Evolutionary conservation across 2,329 filamentous ascomycete species (phyloP).

Genomic region (Ploettnerulaceae sp.): DNA sequence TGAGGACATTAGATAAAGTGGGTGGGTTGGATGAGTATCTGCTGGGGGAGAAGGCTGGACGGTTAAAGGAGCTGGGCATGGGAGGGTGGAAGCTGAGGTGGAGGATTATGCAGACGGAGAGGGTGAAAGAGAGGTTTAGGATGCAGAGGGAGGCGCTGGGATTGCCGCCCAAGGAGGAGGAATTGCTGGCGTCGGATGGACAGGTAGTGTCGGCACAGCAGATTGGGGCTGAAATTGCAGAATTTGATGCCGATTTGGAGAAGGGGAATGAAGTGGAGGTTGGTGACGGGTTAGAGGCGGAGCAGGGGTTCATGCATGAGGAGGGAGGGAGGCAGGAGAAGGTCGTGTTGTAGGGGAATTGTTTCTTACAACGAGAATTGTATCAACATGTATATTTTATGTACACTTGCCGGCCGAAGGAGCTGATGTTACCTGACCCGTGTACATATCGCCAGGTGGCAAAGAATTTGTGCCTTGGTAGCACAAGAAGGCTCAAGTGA

Average conservation of each 20-base stretch:
- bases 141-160: conserved; percentile 62
- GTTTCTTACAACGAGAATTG: conserved; percentile 4
- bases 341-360: conserved; percentile 20
- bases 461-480: too few relatives aligned
- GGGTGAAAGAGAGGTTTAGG: conserved; percentile 61
- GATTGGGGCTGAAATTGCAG: conserved; percentile 35
- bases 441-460: too few relatives aligned
- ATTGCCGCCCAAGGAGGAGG: conserved; percentile 47
- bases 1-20: conserved; percentile 72
- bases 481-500: too few relatives aligned
- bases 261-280: conserved; percentile 33
- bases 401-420: too few relatives aligned
- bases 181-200: conserved; percentile 36
- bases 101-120: conserved; percentile 76
- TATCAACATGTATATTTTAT: conserved; percentile 11
- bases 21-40: conserved; percentile 92
- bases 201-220: conserved; percentile 33
- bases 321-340: conserved; percentile 33
- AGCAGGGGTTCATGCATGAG: conserved; percentile 34
- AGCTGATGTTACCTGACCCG: too few relatives aligned
- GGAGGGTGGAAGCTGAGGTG: conserved; percentile 88
- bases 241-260: conserved; percentile 42
- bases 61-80: conserved; percentile 82
- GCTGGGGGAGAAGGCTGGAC: conserved; percentile 68
- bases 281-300: conserved; percentile 39